Evolutionary conservation across 371 early-diverging fungal species (phyloP), one percentile per base, ranked within the genome.

Genomic region (Zopfochytrium polystomum): DNA sequence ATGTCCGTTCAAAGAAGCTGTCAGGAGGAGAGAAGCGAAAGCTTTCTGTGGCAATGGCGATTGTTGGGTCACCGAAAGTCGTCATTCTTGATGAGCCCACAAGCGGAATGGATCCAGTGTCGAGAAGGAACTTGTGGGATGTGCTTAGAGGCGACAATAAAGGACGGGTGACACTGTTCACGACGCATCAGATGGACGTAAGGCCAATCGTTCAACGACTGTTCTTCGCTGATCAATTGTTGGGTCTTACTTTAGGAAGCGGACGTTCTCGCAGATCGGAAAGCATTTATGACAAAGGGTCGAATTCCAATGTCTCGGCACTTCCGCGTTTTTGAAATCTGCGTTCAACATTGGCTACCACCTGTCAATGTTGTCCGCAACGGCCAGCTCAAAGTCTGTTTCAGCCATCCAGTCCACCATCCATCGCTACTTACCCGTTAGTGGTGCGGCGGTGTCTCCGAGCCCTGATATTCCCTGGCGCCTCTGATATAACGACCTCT

Each of bases 211-310:
- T 65, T 49, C 74, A 73, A 0, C 79, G 76, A 0, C 68, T 78
- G 2, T 34, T 63, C 4, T 59, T 64, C 6, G 68, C 74, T 63
- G 47, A 58, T 45, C 47, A 65, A 38, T 18, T 18, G 11, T 38
- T 18, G 11, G 11, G 7, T 38, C 38, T 18, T 7, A 38, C 26
- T 34, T 32, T 51, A 82, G 63, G 71, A 65, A 54, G 65, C 65
- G 23, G 62, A 66, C 32, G 7, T 50, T 7, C 61, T 75, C 25
- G 69, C 59, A 4, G 70, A 72, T 48, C 62, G 79, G 1, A 85
- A 84, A 45, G 83, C 77, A 44, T 79, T 88, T 56, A 80, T 86
- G 79, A 76, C 84, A 6, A 76, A 82, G 53, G 87, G 87, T 2
- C 68, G 78, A 7, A 56, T 88, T 33, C 11, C 71, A 74, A 2